Base-by-base conservation (phyloP, 2,329 filamentous ascomycete species). In the Exophiala mesophila region DNA sequence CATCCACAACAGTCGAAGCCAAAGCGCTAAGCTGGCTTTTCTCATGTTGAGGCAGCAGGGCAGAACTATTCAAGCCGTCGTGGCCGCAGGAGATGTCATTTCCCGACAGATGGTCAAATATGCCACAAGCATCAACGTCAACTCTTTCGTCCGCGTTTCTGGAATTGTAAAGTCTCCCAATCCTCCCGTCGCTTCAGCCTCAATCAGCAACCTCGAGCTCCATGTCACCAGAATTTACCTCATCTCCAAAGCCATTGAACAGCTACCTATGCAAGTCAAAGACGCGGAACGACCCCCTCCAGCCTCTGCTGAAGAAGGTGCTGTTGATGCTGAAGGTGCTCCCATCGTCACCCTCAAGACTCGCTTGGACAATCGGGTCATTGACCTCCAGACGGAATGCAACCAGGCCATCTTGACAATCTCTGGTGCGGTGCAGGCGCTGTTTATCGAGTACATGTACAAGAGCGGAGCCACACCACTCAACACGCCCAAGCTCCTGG, bases 91-190 rank as follows among this genome's bases (percentile, higher is more conserved):
- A 24, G 68, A 54, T 12, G 76, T 69, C 36, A 77, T 88, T 26
- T 85, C 79, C 49, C 83, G 82, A 63, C 88, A 86, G 66, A 97
- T 97, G 90, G 86, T 96, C 62, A 97, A 97, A 70, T 97, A 85
- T 79, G 80, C 84, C 36, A 79, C 78, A 35, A 76, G 71, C 31
- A 68, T 95, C 54, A 83, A 79, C 59, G 74, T 83, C 33, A 90
- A 96, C 72, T 88, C 83, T 55, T 88, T 85, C 56, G 81, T 96
- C 18, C 71, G 82, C 29, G 81, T 96, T 47, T 85, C 94, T 59
- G 92, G 84, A 53, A 70, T 75, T 21, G 82, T 97, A 39, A 78
- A 88, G 72, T 83, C 84, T 68, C 85, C 89, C 0, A 76, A 84
- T 16, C 88, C 94, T 60, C 85, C 87, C 3, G 85, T 97, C 63